phyloP scores from a whole-genome alignment of 345 rosid genomes.

The Hibiscus syriacus region DNA sequence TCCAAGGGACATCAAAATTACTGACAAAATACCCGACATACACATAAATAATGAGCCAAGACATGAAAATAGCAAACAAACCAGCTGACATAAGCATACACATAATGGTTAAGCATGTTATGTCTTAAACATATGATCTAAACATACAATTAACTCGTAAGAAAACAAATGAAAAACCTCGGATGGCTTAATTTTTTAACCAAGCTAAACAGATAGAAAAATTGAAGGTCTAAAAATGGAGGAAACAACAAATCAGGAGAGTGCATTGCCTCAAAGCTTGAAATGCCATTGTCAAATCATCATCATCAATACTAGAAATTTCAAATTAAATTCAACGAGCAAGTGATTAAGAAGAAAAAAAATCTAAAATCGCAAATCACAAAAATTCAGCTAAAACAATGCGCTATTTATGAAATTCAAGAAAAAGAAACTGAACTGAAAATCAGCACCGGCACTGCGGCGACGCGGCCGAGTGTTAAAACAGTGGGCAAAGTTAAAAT shows the following conservation, averaged over 20 bases:
- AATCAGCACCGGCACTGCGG: conserved; percentile 81
- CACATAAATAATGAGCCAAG: not conserved
- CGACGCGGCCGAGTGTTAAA: conserved; percentile 91
- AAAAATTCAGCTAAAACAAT: not conserved
- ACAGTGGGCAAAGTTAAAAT: conserved; percentile 84
- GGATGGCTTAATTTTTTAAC: not conserved
- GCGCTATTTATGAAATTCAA: not conserved
- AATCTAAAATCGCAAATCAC: not conserved
- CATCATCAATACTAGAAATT: not conserved
- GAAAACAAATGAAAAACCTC: not conserved
- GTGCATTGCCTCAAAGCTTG: not conserved
- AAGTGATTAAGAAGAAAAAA: not conserved
- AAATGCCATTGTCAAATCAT: not conserved
- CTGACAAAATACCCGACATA: not conserved
- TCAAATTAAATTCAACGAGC: not conserved
- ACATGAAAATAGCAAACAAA: too few relatives aligned
- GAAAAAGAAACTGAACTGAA: conserved; percentile 38
- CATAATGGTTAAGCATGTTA: not conserved
- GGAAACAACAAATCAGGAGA: not conserved
- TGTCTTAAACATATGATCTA: not conserved
- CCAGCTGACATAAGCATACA: not conserved
- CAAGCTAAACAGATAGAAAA: not conserved
- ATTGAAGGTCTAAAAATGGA: not conserved
- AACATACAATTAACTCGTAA: not conserved
- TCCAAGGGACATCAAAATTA: too few relatives aligned